Conservation (phyloP, 2,329 filamentous ascomycete genomes). For the Cordyceps pruinosa region DNA sequence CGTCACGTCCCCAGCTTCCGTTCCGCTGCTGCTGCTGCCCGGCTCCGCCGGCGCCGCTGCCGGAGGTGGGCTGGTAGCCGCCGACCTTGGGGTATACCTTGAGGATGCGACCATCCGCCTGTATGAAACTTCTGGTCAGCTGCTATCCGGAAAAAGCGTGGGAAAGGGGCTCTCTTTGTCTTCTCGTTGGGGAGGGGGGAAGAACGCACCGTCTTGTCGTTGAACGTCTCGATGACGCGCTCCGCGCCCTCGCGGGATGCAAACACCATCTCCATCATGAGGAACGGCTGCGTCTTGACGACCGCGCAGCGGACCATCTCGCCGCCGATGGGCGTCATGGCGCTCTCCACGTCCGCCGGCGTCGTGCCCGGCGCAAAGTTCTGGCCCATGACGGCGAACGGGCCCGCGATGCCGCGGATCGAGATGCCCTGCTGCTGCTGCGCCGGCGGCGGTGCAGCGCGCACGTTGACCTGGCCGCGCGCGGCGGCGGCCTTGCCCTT, state of each 20-base stretch:
- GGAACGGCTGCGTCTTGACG: constrained; percentile 59
- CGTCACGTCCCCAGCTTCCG: constrained; percentile 42
- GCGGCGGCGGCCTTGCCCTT: constrained; percentile 15
- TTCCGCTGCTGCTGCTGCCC: constrained; percentile 19
- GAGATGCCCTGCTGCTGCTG: constrained; percentile 46
- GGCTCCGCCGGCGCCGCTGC: no score
- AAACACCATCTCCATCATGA: constrained; percentile 74
- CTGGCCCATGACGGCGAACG: constrained; percentile 65
- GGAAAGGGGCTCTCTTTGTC: no score
- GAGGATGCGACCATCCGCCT: constrained; percentile 69
- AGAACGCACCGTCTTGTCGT: constrained; percentile 63
- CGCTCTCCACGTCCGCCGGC: constrained; percentile 74
- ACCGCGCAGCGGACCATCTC: constrained; percentile 61
- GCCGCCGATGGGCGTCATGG: constrained; percentile 69
- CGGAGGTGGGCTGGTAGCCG: constrained; percentile 25
- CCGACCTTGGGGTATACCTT: constrained; percentile 64
- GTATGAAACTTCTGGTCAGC: not conserved
- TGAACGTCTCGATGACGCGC: constrained; percentile 66
- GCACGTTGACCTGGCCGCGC: constrained; percentile 15
- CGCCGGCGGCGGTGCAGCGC: constrained; percentile 17
- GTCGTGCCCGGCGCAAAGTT: constrained; percentile 81
- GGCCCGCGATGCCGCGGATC: constrained; percentile 67
- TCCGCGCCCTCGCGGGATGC: constrained; percentile 66
- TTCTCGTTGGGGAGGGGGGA: not conserved
- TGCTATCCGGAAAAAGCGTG: not conserved